These are phyloP conservation scores for Primulina tabacum DNA, from an alignment of 257 asterid species.

Conservation along the genomic window DNA sequence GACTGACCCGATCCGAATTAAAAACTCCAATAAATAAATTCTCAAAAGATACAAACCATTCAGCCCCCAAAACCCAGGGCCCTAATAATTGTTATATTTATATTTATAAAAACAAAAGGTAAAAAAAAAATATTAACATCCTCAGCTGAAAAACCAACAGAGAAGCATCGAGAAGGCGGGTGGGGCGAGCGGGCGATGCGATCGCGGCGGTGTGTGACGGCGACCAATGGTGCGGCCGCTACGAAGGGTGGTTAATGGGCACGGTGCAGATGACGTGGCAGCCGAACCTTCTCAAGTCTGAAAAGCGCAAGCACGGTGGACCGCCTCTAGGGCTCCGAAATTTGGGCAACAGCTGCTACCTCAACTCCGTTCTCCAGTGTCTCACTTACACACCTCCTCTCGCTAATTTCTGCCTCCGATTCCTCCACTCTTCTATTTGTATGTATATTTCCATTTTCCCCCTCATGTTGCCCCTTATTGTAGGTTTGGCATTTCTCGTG, in stretches of 20 bases:
- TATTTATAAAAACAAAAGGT: too few species aligned
- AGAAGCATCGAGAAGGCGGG: constrained; percentile 28
- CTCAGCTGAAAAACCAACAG: constrained; percentile 1
- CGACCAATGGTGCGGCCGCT: constrained; percentile 59
- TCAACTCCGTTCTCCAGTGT: constrained; percentile 98
- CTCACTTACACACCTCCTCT: constrained; percentile 97
- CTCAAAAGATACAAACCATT: too few species aligned
- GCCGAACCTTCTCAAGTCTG: constrained; percentile 61
- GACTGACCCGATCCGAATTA: too few species aligned
- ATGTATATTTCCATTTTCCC: constrained; percentile 14
- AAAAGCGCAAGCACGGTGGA: constrained; percentile 71
- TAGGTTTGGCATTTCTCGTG: not conserved
- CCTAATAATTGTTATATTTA: too few species aligned
- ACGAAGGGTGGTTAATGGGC: constrained; percentile 65
- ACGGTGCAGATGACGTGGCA: constrained; percentile 99
- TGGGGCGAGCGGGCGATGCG: constrained; percentile 64
- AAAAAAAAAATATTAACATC: not conserved
- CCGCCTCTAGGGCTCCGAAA: constrained; percentile 93
- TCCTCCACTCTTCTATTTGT: constrained; percentile 82
- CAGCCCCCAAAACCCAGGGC: too few species aligned
- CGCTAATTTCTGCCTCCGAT: constrained; percentile 84
- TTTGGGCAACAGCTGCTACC: constrained; percentile 93
- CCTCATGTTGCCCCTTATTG: not conserved
- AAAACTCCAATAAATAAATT: too few species aligned
- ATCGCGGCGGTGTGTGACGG: constrained; percentile 49